These are phyloP conservation scores for Penicillium sp. DNA, from an alignment of 2,329 filamentous ascomycete genomes.

Conservation along the genomic window DNA sequence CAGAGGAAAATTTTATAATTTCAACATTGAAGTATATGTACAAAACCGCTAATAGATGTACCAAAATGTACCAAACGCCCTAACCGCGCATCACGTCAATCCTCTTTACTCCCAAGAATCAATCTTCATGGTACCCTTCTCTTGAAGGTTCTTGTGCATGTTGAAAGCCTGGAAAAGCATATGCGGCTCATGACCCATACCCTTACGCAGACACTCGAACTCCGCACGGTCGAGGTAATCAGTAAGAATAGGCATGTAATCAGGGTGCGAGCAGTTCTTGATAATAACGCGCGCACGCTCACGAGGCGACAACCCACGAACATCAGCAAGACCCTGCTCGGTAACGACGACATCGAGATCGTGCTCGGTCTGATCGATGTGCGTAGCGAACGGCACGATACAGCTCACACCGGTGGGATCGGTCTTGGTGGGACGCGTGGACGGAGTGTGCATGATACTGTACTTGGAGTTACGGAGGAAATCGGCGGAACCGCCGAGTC, in stretches of 20 bases:
- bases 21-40: neutral
- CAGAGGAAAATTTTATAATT: neutral
- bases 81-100: neutral
- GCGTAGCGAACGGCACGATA: conserved; percentile 92
- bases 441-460: conserved; percentile 91
- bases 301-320: conserved; percentile 73
- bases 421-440: conserved; percentile 73
- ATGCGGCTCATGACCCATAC: conserved; percentile 87
- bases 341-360: conserved; percentile 87
- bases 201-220: conserved; percentile 79
- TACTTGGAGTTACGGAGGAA: conserved; percentile 78
- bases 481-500: conserved; percentile 76
- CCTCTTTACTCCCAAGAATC: conserved; percentile 56
- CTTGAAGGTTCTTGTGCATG: conserved; percentile 78
- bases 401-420: conserved; percentile 79
- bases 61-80: conserved; percentile 6
- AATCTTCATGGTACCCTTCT: conserved; percentile 88
- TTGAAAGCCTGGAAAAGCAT: conserved; percentile 82
- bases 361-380: conserved; percentile 90
- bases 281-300: conserved; percentile 84
- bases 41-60: conserved; percentile 11
- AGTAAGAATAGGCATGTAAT: conserved; percentile 76
- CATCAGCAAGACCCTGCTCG: conserved; percentile 75
- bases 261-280: conserved; percentile 78
- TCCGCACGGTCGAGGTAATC: conserved; percentile 85